Conservation (phyloP, 495 filamentous ascomycete species). For the Hypoxylon perforatum region DNA sequence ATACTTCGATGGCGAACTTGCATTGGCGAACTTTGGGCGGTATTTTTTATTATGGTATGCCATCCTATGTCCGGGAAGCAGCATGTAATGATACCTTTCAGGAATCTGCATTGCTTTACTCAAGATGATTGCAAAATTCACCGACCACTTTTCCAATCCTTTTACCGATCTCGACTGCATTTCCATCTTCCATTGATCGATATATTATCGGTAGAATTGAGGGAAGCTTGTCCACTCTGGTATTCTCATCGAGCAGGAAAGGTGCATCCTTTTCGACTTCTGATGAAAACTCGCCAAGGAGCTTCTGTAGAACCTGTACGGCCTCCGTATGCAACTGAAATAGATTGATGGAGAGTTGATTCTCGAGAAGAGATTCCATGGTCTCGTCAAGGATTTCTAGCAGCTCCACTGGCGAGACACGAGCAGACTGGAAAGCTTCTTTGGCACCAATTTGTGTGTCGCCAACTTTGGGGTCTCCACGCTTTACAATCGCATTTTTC, state of each 20-base stretch:
- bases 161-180: not conserved
- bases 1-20: too few relatives aligned
- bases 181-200: not conserved
- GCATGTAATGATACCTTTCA: not conserved
- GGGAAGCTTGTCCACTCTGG: not conserved
- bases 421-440: not conserved
- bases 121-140: not conserved
- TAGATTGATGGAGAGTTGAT: slow-evolving; percentile 39
- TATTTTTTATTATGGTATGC: too few relatives aligned
- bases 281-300: slow-evolving; percentile 2
- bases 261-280: slow-evolving; percentile 6
- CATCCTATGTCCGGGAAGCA: not conserved
- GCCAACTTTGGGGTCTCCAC: not conserved
- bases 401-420: slow-evolving; percentile 35
- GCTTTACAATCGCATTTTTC: not conserved
- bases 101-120: not conserved
- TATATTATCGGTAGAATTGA: slow-evolving; percentile 1
- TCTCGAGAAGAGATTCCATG: slow-evolving; percentile 36
- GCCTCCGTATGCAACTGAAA: slow-evolving; percentile 31
- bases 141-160: not conserved
- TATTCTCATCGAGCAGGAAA: slow-evolving; percentile 3
- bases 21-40: too few relatives aligned
- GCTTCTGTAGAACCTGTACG: not conserved
- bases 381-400: slow-evolving; percentile 37
- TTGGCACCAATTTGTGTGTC: not conserved